Base-by-base conservation (phyloP, 352 stramenopile species). In the Phytophthora capsici region DNA sequence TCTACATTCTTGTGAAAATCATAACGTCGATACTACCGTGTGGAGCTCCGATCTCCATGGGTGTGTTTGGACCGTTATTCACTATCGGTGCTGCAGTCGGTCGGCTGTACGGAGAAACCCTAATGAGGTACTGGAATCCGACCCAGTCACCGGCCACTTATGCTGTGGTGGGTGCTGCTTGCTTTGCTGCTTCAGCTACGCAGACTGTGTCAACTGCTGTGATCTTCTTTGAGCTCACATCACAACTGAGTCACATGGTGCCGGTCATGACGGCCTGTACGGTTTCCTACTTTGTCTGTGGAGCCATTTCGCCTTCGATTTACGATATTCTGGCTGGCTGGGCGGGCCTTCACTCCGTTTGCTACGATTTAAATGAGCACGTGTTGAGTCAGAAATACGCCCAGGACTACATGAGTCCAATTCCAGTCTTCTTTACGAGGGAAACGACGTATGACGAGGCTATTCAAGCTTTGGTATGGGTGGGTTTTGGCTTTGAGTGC, bases 111-210 rank as follows among this genome's bases (percentile, higher is more conserved):
- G 89, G 89, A 23, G 89, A 96, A 71, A 88, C 85, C 4, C 69
- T 96, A 1, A 87, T 90, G 72, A 85, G 80, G 41, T 88, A 90
- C 58, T 93, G 85, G 78, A 91, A 78, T 40, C 81, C 84, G 16
- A 83, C 78, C 2, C 84, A 94, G 52, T 91, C 84, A 1, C 84
- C 86, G 12, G 85, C 86, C 0, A 91, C 87, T 17, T 98, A 97
- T 44, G 90, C 93, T 0, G 84, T 98, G 14, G 91, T 98, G 14
- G 95, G 94, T 0, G 95, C 94, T 3, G 93, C 94, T 14, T 94
- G 89, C 58, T 97, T 98, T 63, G 76, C 91, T 1, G 90, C 92
- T 2, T 96, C 91, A 6, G 93, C 94, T 10, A 98, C 95, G 3
- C 75, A 95, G 45, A 96, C 94, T 0, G 88, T 98, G 14, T 98